Evolutionary conservation across 495 filamentous ascomycete genomes (phyloP).

Genomic region (Annulohypoxylon stygium): DNA sequence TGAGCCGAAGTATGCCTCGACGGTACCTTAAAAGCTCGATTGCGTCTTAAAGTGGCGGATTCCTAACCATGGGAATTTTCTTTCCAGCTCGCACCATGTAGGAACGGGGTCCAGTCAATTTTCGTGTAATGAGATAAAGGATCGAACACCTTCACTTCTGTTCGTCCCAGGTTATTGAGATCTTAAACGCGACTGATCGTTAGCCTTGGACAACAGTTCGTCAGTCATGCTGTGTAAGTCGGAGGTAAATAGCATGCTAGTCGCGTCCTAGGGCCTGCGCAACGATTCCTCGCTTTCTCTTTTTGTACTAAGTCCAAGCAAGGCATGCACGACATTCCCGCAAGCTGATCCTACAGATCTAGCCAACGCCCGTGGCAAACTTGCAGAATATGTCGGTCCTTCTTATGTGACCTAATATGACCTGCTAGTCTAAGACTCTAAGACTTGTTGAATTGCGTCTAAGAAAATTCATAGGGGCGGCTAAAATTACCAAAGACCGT

Average conservation of each 20-base stretch:
- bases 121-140: conserved; percentile 14
- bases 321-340: conserved; percentile 45
- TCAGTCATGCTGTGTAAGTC: conserved; percentile 45
- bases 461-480: conserved; percentile 8
- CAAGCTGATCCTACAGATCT: conserved; percentile 43
- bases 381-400: conserved; percentile 23
- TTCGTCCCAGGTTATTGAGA: conserved; percentile 18
- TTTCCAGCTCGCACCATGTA: conserved; percentile 19
- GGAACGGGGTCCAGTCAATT: conserved; percentile 22
- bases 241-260: conserved; percentile 43
- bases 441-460: conserved; percentile 10
- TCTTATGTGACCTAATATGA: conserved; percentile 24
- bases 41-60: conserved; percentile 47
- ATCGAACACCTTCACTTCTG: conserved; percentile 9
- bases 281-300: conserved; percentile 27
- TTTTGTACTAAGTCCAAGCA: conserved; percentile 40
- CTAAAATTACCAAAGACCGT: conserved; percentile 20
- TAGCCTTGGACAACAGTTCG: conserved; percentile 38
- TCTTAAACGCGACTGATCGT: conserved; percentile 20
- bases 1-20: conserved; percentile 47
- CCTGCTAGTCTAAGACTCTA: conserved; percentile 1
- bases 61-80: conserved; percentile 27
- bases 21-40: conserved; percentile 42
- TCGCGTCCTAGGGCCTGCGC: conserved; percentile 42
- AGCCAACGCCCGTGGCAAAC: conserved; percentile 39